Evolutionary conservation across 331 rosid genomes (phyloP), one percentile per base, ranked within the genome.

Genomic region (Quercus tomentella): DNA sequence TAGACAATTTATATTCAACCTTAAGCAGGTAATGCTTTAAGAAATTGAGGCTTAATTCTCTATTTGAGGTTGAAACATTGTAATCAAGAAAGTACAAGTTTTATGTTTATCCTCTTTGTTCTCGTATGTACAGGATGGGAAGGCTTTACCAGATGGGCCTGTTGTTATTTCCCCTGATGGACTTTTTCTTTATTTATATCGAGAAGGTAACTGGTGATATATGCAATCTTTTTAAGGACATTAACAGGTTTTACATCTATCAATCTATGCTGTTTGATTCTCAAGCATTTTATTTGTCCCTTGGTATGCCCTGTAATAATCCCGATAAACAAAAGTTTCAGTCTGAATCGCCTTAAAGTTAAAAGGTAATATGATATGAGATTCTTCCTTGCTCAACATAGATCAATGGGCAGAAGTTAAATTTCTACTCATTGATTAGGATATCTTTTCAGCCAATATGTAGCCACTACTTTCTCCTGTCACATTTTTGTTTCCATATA

Each of bases 111-210:
- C 43, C 43, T 37, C 73, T 74, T 85, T 78, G 60, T 18, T 80
- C 43, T 37, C 43, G 7, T 37, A 55, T 56, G 43, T 85, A 77
- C 86, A 96, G 97, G 92, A 93, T 79, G 99, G 97, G 72, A 91
- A 93, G 87, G 91, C 89, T 83, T 81, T 93, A 71, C 98, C 99
- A 5, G 97, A 92, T 61, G 98, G 97, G 60, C 99, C 98, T 28
- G 94, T 96, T 80, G 93, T 93, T 86, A 96, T 96, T 82, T 93
- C 99, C 75, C 99, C 99, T 2, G 97, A 96, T n/a, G 99, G 98
- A 70, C 92, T 96, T 77, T 93, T 96, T 57, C 97, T 98, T 75
- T 96, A 97, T 82, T 89, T 96, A 43, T 96, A 85, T 79, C 92
- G 97, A 60, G 99, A 96, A 93, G 99, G 98, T 91, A 84, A 87